These are phyloP conservation scores for Aspergillus unguis DNA, from an alignment of 2,329 filamentous ascomycete species.

Conservation along the genomic window DNA sequence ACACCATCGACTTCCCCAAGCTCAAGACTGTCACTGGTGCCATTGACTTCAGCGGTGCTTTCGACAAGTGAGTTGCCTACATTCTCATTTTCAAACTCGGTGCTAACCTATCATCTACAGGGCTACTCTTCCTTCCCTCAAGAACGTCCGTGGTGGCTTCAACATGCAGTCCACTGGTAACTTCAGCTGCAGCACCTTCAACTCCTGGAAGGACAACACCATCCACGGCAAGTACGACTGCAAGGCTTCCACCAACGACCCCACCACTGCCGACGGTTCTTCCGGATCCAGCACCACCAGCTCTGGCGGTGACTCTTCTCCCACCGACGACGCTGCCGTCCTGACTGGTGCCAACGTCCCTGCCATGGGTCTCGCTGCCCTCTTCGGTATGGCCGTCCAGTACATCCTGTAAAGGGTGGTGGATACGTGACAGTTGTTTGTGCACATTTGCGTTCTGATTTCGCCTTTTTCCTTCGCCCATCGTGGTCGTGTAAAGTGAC, in stretches of 20 bases:
- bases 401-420: conserved; percentile 45
- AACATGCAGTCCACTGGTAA: conserved; percentile 65
- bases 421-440: conserved; percentile 26
- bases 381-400: conserved; percentile 46
- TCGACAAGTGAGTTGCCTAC: conserved; percentile 65
- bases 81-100: conserved; percentile 4
- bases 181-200: conserved; percentile 57
- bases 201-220: conserved; percentile 42
- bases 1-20: conserved; percentile 62
- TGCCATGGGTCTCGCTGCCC: conserved; percentile 42
- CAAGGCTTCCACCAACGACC: conserved; percentile 34
- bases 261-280: conserved; percentile 33
- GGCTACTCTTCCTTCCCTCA: conserved; percentile 64
- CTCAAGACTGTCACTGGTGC: conserved; percentile 73
- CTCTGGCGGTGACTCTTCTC: conserved; percentile 23
- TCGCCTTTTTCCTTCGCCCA: conserved; percentile 15
- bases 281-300: conserved; percentile 30
- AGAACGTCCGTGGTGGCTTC: conserved; percentile 68
- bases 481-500: conserved; percentile 36
- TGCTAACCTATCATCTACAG: conserved; percentile 47
- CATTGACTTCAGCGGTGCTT: conserved; percentile 80
- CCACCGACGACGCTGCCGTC: conserved; percentile 37
- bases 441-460: conserved; percentile 27
- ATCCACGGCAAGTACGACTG: conserved; percentile 51
- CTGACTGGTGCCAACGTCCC: conserved; percentile 35